A percentile compares a stretch with the other conserved stretches of the same genome.
Conservation (phyloP, 2,329 filamentous ascomycete genomes). For the Aspergillus hiratsukae region DNA sequence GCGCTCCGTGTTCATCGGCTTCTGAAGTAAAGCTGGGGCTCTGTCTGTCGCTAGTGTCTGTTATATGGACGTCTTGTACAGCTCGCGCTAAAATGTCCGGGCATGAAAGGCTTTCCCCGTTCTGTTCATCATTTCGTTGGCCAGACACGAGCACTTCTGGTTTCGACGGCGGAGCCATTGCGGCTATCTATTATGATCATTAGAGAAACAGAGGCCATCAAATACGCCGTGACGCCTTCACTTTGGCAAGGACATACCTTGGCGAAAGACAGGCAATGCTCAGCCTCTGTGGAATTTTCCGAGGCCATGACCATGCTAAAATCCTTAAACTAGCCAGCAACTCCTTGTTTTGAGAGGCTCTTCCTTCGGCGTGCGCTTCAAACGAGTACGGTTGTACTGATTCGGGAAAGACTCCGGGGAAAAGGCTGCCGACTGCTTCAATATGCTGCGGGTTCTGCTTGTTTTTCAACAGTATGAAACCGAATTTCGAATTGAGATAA, state of each 20-base stretch:
- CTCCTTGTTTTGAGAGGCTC: conserved; percentile 4
- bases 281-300: conserved; percentile 24
- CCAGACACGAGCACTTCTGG: conserved; percentile 21
- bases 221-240: not conserved
- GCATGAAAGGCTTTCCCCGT: conserved; percentile 12
- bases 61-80: conserved; percentile 31
- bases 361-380: conserved; percentile 9
- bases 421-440: conserved; percentile 17
- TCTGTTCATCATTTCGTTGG: conserved; percentile 23
- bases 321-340: not conserved
- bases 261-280: conserved; percentile 62
- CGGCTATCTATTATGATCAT: conserved; percentile 34
- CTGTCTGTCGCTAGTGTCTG: conserved; percentile 22
- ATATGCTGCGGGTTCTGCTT: conserved; percentile 15
- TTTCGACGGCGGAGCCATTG: conserved; percentile 36
- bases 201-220: not conserved
- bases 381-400: conserved; percentile 16
- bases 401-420: conserved; percentile 16
- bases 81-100: conserved; percentile 26
- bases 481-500: conserved; percentile 30
- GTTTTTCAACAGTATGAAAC: conserved; percentile 18
- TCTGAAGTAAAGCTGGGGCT: conserved; percentile 24
- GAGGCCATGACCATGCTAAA: conserved; percentile 28
- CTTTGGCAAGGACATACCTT: conserved; percentile 53
- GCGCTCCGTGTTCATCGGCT: conserved; percentile 22